Evolutionary conservation across 768 basidiomycete genomes (phyloP).

Genomic region (Rhodosporidiobolus sp.): DNA sequence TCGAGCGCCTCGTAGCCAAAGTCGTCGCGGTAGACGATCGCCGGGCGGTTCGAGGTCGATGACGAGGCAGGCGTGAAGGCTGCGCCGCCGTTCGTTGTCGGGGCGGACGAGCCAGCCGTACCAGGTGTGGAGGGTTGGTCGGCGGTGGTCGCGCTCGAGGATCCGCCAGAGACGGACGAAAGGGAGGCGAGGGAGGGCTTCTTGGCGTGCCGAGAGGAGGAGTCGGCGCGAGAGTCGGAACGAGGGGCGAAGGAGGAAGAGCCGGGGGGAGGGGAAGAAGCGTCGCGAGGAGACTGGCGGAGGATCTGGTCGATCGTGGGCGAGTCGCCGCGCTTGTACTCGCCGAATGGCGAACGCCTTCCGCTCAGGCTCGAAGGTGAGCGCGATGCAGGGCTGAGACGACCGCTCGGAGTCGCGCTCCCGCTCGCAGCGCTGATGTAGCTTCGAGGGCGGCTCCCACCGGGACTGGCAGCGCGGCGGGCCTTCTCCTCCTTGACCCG

Average conservation of each 20-base stretch:
- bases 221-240: neutral
- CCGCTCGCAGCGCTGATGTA: constrained; percentile 19
- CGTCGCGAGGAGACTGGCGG: neutral
- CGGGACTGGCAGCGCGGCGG: constrained; percentile 4
- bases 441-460: constrained; percentile 10
- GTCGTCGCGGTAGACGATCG: constrained; percentile 35
- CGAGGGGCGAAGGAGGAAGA: neutral
- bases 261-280: constrained; percentile 1
- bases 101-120: constrained; percentile 19
- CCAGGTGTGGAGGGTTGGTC: constrained; percentile 34
- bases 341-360: constrained; percentile 16
- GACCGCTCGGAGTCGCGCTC: constrained; percentile 14
- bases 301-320: constrained; percentile 39
- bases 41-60: constrained; percentile 16
- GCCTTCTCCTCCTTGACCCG: constrained; percentile 47
- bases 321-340: constrained; percentile 21
- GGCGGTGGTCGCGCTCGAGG: constrained; percentile 14
- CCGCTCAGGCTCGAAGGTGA: constrained; percentile 7
- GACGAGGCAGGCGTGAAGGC: constrained; percentile 39
- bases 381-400: constrained; percentile 8
- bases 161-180: constrained; percentile 22
- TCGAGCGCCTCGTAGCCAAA: constrained; percentile 38
- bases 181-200: constrained; percentile 39
- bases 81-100: neutral
- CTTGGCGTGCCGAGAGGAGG: constrained; percentile 24